Percentiles rank a stretch among this genome's conserved stretches.
phyloP scores from a whole-genome alignment of 345 rosid genomes.

The Sisymbrium irio region DNA sequence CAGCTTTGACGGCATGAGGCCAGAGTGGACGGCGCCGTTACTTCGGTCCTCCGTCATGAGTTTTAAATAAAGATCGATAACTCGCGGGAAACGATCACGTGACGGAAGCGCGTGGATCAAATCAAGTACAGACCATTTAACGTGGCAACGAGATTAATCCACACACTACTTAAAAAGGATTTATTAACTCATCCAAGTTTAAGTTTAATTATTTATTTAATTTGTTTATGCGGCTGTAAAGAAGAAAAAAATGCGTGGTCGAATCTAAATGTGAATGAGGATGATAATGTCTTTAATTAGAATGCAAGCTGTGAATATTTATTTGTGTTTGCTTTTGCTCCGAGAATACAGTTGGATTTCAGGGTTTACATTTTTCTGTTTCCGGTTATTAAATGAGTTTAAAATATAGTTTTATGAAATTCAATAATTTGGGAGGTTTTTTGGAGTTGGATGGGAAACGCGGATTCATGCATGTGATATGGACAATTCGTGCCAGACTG shows the following conservation, averaged over 20 bases:
- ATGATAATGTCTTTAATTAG: slow-evolving; percentile 27
- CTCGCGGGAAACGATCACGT: slow-evolving; percentile 2
- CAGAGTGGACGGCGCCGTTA: slow-evolving; percentile 21
- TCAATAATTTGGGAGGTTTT: background rate
- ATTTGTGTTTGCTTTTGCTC: slow-evolving; percentile 15
- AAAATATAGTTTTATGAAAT: background rate
- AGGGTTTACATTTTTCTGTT: background rate
- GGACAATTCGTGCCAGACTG: background rate
- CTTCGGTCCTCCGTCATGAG: background rate
- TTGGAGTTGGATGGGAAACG: slow-evolving; percentile 10
- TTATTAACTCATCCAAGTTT: slow-evolving; percentile 10
- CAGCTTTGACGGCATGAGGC: slow-evolving; percentile 30
- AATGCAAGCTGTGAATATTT: slow-evolving; percentile 32
- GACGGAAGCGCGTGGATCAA: slow-evolving; percentile 19
- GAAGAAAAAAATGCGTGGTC: slow-evolving; percentile 4
- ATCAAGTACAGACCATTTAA: slow-evolving; percentile 12
- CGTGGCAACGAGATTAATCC: slow-evolving; percentile 14
- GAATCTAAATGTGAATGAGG: slow-evolving; percentile 15
- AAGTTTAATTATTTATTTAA: background rate
- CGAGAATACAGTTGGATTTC: slow-evolving; percentile 33
- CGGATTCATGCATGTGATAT: slow-evolving; percentile 33
- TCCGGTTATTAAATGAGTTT: background rate
- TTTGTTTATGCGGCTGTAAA: slow-evolving; percentile 26
- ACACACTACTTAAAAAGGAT: background rate
- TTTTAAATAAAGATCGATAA: background rate